Evolutionary conservation across 805 yeast genomes (phyloP), one percentile per base, ranked within the genome.

Genomic region (Ogataea paraovalis): DNA sequence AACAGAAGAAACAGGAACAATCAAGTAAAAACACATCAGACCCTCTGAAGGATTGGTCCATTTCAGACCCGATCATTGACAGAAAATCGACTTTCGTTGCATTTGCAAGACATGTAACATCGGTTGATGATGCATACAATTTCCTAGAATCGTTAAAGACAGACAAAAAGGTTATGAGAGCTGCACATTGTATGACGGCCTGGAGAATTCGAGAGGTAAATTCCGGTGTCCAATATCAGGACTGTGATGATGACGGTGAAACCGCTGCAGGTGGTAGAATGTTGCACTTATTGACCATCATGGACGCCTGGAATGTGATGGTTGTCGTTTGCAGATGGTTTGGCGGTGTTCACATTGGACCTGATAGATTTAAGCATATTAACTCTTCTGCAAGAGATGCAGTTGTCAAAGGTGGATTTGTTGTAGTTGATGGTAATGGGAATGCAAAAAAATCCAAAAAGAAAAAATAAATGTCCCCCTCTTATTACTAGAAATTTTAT

Each of bases 171-270:
- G 73, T 94, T 14, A 64, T 81, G 7, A 74, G 76, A 51, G 83
- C 97, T 0, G 64, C 76, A 1, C 98, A 92, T 65, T 83, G 84
- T 51, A 94, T 94, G 83, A 78, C 82, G 14, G 94, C 96, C 0
- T 91, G 92, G 85, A 71, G 98, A 52, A 84, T 94, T 3, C 73
- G 73, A 47, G 64, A 74, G n/a, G 64, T 61, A 0, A 68, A 60
- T 1, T 71, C 73, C 18, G 87, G 83, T 0, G 76, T 80, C 0
- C 72, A 76, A 33, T 76, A 74, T 42, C 94, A 87, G 57, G 97
- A 94, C 57, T 90, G 87, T 57, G 97, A 94, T 60, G 98, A 94
- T 64, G 99, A 92, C 61, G 99, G 99, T 2, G 99, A 94, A 61
- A 76, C 95, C 0, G 98, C 98, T 0, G 96, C 98, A 1, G 99